phyloP scores from a whole-genome alignment of 23 red algal species.

The Cyanidiococcus yangmingshanensis region DNA sequence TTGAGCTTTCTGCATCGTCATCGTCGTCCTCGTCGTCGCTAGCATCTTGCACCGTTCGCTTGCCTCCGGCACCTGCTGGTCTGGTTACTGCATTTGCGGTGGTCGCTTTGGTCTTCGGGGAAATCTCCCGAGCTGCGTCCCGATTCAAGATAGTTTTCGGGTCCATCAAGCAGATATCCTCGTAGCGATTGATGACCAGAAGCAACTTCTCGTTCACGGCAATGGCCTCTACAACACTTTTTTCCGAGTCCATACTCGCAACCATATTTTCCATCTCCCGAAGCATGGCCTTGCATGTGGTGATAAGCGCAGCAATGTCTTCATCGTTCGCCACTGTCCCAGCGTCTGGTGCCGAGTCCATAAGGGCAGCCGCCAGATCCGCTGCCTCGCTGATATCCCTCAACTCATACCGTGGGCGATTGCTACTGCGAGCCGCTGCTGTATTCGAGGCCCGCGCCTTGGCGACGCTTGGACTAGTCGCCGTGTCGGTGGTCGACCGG shows the following conservation, averaged over 20 bases:
- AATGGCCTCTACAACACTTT: constrained; percentile 12
- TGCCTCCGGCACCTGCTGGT: neutral
- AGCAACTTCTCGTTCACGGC: constrained; percentile 17
- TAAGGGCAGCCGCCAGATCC: neutral
- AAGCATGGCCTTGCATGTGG: constrained; percentile 15
- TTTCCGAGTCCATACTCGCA: constrained; percentile 11
- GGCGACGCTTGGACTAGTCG: neutral
- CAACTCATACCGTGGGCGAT: neutral
- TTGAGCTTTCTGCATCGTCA: neutral
- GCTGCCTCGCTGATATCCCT: constrained; percentile 13
- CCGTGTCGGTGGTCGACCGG: neutral
- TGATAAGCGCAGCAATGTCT: constrained; percentile 14
- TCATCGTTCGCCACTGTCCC: constrained; percentile 1
- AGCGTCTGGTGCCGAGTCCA: constrained; percentile 7
- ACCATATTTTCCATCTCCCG: constrained; percentile 19
- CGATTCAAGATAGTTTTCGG: constrained; percentile 7
- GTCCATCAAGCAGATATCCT: constrained; percentile 19
- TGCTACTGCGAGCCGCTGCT: neutral
- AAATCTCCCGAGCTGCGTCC: constrained; percentile 1
- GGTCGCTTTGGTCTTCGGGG: neutral
- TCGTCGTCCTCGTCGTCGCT: neutral
- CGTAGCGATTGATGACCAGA: constrained; percentile 15
- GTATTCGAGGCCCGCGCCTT: neutral
- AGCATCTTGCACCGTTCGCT: neutral
- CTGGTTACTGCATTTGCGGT: neutral